Evolutionary conservation across 176 grass and related monocot genomes (phyloP).

Genomic region (Carex kokanica): DNA sequence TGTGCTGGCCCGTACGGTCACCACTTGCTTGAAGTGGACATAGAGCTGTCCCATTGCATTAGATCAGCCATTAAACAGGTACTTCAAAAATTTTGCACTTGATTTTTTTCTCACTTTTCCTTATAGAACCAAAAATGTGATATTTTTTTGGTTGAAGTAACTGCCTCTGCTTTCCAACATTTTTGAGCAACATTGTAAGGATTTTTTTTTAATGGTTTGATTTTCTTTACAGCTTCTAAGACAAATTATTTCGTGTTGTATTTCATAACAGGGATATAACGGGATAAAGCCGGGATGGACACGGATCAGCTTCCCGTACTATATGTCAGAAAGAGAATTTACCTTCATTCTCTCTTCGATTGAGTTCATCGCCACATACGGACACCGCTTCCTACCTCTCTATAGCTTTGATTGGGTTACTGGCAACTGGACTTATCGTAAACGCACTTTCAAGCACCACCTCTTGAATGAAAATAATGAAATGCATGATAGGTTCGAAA

Average conservation of each 20-base stretch:
- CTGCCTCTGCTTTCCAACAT: too few species aligned
- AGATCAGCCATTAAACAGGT: slow-evolving; percentile 54
- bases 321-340: slow-evolving; percentile 59
- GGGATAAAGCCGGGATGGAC: slow-evolving; percentile 90
- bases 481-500: slow-evolving; percentile 26
- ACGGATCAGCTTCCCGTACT: slow-evolving; percentile 67
- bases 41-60: slow-evolving; percentile 49
- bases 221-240: neutral
- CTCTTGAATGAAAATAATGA: slow-evolving; percentile 24
- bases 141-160: too few species aligned
- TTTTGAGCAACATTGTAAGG: too few species aligned
- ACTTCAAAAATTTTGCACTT: neutral
- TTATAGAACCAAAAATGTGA: neutral
- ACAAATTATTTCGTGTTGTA: neutral
- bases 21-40: slow-evolving; percentile 41
- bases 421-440: slow-evolving; percentile 54
- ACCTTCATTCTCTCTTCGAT: slow-evolving; percentile 50
- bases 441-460: slow-evolving; percentile 38
- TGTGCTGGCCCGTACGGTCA: slow-evolving; percentile 79
- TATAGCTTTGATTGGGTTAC: slow-evolving; percentile 70
- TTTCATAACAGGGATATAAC: slow-evolving; percentile 51
- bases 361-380: slow-evolving; percentile 51
- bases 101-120: neutral
- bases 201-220: neutral
- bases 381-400: slow-evolving; percentile 54